Evolutionary conservation across 257 asterid species (phyloP).

Genomic region (Ajuga chamaepitys): DNA sequence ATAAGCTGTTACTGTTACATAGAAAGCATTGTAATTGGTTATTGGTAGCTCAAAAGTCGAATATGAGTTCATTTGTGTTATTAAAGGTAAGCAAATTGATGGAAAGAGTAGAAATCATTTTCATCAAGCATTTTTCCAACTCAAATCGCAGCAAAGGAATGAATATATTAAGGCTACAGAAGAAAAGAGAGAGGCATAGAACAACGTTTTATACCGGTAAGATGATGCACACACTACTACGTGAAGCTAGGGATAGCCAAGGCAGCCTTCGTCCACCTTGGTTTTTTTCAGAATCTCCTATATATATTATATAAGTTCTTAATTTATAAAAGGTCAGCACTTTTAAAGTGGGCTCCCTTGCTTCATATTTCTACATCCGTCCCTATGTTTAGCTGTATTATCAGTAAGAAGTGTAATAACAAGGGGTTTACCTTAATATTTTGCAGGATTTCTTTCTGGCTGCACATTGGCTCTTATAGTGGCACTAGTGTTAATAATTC

Average conservation of each 20-base stretch:
- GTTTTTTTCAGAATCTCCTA: too few relatives aligned
- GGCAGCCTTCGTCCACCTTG: too few relatives aligned
- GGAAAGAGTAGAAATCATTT: conserved; percentile 45
- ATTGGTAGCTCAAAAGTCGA: too few relatives aligned
- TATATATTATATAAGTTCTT: too few relatives aligned
- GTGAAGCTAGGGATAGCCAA: background rate
- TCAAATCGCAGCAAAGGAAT: conserved; percentile 44
- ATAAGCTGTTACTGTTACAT: background rate
- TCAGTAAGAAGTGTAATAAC: background rate
- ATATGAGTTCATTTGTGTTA: background rate
- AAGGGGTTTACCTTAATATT: background rate
- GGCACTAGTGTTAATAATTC: conserved; percentile 32
- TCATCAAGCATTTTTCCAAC: conserved; percentile 54
- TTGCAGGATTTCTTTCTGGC: conserved; percentile 49
- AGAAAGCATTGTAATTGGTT: too few relatives aligned
- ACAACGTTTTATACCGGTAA: conserved; percentile 42
- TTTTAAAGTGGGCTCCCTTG: too few relatives aligned
- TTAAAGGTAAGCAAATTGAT: conserved; percentile 36
- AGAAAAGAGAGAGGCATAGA: conserved; percentile 33
- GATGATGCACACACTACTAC: background rate
- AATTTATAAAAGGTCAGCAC: too few relatives aligned
- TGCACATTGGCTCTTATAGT: conserved; percentile 45
- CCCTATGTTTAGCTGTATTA: too few relatives aligned
- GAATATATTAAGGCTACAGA: conserved; percentile 38
- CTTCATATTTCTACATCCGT: too few relatives aligned